phyloP scores from a whole-genome alignment of 2,329 filamentous ascomycete genomes.

The Septoria linicola region DNA sequence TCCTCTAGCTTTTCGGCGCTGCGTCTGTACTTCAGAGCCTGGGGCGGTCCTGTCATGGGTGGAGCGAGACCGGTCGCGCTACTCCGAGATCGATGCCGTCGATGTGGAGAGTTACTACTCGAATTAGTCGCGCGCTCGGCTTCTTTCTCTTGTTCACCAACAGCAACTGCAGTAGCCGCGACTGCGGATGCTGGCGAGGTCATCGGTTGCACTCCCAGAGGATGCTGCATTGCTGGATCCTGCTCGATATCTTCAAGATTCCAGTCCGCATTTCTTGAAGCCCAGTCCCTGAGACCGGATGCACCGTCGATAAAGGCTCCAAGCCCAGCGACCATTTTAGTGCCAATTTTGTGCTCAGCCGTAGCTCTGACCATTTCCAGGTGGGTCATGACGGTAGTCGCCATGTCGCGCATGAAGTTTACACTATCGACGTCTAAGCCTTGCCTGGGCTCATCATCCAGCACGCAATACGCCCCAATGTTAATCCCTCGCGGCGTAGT shows the following conservation, averaged over 20 bases:
- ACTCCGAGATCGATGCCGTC: constrained; percentile 10
- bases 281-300: constrained; percentile 26
- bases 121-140: constrained; percentile 5
- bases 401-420: constrained; percentile 58
- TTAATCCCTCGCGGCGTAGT: constrained; percentile 50
- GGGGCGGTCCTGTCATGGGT: constrained; percentile 3
- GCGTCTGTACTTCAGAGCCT: constrained; percentile 14
- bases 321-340: constrained; percentile 56
- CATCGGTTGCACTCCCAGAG: constrained; percentile 21
- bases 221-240: constrained; percentile 20
- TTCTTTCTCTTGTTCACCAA: constrained; percentile 20
- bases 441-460: constrained; percentile 56
- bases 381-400: constrained; percentile 60
- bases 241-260: constrained; percentile 20
- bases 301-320: constrained; percentile 29
- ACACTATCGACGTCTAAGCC: constrained; percentile 51
- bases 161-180: constrained; percentile 22
- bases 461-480: constrained; percentile 61
- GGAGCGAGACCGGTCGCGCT: constrained; percentile 10
- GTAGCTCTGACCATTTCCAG: constrained; percentile 46
- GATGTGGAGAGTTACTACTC: not conserved
- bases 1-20: constrained; percentile 20
- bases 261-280: constrained; percentile 23
- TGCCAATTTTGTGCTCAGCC: constrained; percentile 49
- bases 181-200: constrained; percentile 19